Percentiles rank a stretch among this genome's conserved stretches.
phyloP scores from a whole-genome alignment of 805 yeast genomes.

The Candida orba region DNA sequence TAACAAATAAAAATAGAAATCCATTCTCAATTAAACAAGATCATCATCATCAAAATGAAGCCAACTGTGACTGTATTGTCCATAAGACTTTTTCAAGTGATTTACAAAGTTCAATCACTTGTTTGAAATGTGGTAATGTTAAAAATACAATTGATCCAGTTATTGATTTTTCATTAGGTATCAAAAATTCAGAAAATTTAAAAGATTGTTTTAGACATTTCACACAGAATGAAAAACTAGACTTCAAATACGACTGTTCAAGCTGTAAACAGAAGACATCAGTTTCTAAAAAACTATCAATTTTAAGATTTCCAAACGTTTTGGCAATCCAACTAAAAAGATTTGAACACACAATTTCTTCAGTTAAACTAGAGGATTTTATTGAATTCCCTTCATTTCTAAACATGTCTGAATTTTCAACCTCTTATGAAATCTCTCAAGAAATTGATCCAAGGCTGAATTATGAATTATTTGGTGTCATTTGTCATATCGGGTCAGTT shows the following conservation, averaged over 20 bases:
- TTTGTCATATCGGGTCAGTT: constrained; percentile 87
- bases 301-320: constrained; percentile 68
- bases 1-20: constrained; percentile 14
- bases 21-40: constrained; percentile 5
- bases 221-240: constrained; percentile 72
- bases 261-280: constrained; percentile 54
- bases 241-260: constrained; percentile 64
- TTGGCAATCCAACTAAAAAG: constrained; percentile 80
- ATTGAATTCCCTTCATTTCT: constrained; percentile 68
- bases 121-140: constrained; percentile 57
- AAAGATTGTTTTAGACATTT: constrained; percentile 67
- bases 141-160: constrained; percentile 73
- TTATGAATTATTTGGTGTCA: constrained; percentile 81
- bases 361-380: constrained; percentile 65
- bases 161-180: constrained; percentile 81
- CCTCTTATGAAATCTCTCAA: constrained; percentile 15
- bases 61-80: constrained; percentile 64
- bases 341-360: constrained; percentile 32
- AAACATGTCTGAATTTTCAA: constrained; percentile 58
- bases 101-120: constrained; percentile 70
- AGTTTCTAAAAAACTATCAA: constrained; percentile 65
- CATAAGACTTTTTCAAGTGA: constrained; percentile 82
- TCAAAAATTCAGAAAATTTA: constrained; percentile 39
- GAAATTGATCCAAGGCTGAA: constrained; percentile 32
- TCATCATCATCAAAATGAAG: neutral